Evolutionary conservation across 768 basidiomycete species (phyloP).

Genomic region (Arthromyces matolae): DNA sequence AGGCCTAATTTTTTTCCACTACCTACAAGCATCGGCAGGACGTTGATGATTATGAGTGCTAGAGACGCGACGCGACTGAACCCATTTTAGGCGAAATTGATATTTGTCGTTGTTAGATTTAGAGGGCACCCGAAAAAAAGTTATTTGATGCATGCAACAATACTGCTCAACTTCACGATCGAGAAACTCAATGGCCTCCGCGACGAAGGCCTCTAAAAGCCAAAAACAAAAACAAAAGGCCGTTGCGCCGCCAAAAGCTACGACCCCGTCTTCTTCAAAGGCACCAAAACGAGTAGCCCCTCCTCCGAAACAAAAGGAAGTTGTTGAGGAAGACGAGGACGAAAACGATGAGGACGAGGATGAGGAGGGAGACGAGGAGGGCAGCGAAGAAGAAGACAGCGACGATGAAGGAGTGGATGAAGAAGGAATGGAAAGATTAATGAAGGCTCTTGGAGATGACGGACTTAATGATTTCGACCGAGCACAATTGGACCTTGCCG

Average conservation of each 20-base stretch:
- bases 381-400: slow-evolving; percentile 14
- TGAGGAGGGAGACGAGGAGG: slow-evolving; percentile 14
- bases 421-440: slow-evolving; percentile 53
- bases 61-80: neutral
- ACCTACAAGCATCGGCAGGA: no score
- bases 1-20: no score
- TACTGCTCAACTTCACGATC: neutral
- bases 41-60: neutral
- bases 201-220: slow-evolving; percentile 6
- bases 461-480: slow-evolving; percentile 63
- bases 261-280: neutral
- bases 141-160: no score
- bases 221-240: slow-evolving; percentile 6
- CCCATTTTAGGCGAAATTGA: neutral
- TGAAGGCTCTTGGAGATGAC: slow-evolving; percentile 60
- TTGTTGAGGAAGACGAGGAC: slow-evolving; percentile 8
- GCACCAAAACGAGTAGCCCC: slow-evolving; percentile 2
- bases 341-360: slow-evolving; percentile 18
- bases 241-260: neutral
- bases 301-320: slow-evolving; percentile 5
- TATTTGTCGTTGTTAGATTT: slow-evolving; percentile 13
- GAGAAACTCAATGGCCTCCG: slow-evolving; percentile 10
- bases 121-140: slow-evolving; percentile 15
- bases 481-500: slow-evolving; percentile 45
- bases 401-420: slow-evolving; percentile 51